A percentile compares a stretch with the other conserved stretches of the same genome.
Evolutionary conservation across 2,329 filamentous ascomycete genomes (phyloP).

Genomic region (Scleromitrula shiraiana): DNA sequence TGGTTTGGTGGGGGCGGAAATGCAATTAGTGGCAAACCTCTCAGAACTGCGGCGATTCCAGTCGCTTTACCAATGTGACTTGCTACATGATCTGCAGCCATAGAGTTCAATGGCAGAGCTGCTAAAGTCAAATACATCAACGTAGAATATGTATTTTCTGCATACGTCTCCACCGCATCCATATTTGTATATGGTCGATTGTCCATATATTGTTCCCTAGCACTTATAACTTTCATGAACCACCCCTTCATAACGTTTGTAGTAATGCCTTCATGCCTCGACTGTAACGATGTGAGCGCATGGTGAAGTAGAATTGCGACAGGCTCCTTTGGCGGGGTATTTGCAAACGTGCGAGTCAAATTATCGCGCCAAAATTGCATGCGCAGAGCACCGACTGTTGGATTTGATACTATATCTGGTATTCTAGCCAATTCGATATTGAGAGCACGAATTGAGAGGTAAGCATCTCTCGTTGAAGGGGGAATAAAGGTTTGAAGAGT

Average conservation of each 20-base stretch:
- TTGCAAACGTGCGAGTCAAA: constrained; percentile 67
- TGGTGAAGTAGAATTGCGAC: constrained; percentile 77
- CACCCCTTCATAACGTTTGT: constrained; percentile 54
- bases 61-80: constrained; percentile 92
- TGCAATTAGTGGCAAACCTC: constrained; percentile 81
- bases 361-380: constrained; percentile 94
- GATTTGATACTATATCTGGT: constrained; percentile 80
- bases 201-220: constrained; percentile 73
- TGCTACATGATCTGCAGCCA: constrained; percentile 85
- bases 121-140: constrained; percentile 83
- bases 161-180: constrained; percentile 72
- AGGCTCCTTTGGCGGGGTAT: constrained; percentile 78
- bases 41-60: constrained; percentile 78
- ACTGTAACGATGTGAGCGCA: constrained; percentile 56
- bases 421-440: constrained; percentile 89
- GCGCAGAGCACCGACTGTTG: constrained; percentile 79
- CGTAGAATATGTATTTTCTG: constrained; percentile 90
- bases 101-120: constrained; percentile 67
- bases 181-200: constrained; percentile 75
- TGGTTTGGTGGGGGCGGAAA: constrained; percentile 58
- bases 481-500: constrained; percentile 82
- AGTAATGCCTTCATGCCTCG: constrained; percentile 33
- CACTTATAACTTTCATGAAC: constrained; percentile 69
- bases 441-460: constrained; percentile 82
- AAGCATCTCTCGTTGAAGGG: constrained; percentile 64